phyloP scores from a whole-genome alignment of 345 rosid species.

The Populus nigra region DNA sequence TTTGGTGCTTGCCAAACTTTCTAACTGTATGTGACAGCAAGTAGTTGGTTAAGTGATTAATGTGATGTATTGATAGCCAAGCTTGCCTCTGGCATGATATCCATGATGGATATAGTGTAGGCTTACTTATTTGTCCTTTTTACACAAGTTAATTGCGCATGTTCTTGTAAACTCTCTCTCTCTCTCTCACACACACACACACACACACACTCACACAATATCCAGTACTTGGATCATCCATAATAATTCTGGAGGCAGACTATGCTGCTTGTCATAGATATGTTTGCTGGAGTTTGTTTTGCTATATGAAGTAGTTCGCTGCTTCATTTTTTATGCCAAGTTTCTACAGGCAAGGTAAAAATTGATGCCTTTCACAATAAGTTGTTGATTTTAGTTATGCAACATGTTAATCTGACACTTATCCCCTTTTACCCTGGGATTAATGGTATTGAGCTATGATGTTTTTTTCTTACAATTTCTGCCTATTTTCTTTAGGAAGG shows the following conservation, averaged over 20 bases:
- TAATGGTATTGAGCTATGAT: background rate
- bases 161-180: background rate
- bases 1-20: background rate
- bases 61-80: background rate
- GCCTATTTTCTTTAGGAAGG: constrained; percentile 67
- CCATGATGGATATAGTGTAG: background rate
- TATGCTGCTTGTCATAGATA: background rate
- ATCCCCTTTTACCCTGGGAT: background rate
- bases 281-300: background rate
- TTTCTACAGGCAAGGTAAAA: background rate
- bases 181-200: too few relatives aligned
- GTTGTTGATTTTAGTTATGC: background rate
- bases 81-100: background rate
- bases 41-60: background rate
- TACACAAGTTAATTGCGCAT: background rate
- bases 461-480: background rate
- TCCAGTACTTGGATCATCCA: background rate
- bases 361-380: background rate
- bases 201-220: background rate
- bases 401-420: background rate
- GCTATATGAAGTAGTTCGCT: background rate
- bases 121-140: background rate
- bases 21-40: background rate
- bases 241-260: background rate
- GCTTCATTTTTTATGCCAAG: background rate